These are phyloP conservation scores for Stagonosporopsis cucurbitacearum DNA, from an alignment of 2,329 filamentous ascomycete genomes.

Conservation along the genomic window DNA sequence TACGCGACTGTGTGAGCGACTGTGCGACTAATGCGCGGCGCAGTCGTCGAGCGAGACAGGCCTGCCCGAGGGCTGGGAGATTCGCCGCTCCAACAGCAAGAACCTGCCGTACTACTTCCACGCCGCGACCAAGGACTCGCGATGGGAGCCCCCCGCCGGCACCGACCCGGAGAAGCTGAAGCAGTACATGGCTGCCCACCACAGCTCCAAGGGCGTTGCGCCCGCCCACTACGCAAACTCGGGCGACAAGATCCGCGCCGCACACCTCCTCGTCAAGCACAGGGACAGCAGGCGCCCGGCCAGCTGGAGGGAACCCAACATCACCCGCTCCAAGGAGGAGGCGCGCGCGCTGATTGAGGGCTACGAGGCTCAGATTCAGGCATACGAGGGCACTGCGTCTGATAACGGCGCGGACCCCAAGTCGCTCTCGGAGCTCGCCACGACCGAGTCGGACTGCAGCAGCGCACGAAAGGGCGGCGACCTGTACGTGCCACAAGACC, in stretches of 20 bases:
- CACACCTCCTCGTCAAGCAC: constrained; percentile 94
- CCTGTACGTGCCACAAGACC: constrained; percentile 61
- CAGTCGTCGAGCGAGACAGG: constrained; percentile 57
- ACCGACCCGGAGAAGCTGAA: constrained; percentile 94
- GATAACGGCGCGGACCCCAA: constrained; percentile 26
- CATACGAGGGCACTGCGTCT: constrained; percentile 60
- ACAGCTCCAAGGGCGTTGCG: constrained; percentile 65
- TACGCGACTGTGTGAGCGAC: too few species aligned
- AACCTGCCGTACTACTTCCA: constrained; percentile 99
- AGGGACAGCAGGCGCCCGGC: constrained; percentile 83
- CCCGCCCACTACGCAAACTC: constrained; percentile 46
- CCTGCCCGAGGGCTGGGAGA: constrained; percentile 88
- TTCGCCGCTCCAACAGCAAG: constrained; percentile 97
- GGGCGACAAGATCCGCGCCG: constrained; percentile 86
- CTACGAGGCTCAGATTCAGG: constrained; percentile 77
- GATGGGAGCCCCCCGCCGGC: constrained; percentile 90
- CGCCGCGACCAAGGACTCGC: constrained; percentile 79
- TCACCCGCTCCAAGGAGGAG: constrained; percentile 87
- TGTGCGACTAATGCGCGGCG: constrained; percentile 29
- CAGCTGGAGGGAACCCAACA: constrained; percentile 90
- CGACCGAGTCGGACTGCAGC: constrained; percentile 91
- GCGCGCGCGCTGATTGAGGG: constrained; percentile 77
- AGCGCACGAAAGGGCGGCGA: constrained; percentile 94
- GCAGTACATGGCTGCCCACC: constrained; percentile 88
- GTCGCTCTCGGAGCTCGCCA: constrained; percentile 79